Evolutionary conservation across 1,284 basidiomycete species (phyloP), one percentile per base, ranked within the genome.

Genomic region (Exobasidium rhododendri): DNA sequence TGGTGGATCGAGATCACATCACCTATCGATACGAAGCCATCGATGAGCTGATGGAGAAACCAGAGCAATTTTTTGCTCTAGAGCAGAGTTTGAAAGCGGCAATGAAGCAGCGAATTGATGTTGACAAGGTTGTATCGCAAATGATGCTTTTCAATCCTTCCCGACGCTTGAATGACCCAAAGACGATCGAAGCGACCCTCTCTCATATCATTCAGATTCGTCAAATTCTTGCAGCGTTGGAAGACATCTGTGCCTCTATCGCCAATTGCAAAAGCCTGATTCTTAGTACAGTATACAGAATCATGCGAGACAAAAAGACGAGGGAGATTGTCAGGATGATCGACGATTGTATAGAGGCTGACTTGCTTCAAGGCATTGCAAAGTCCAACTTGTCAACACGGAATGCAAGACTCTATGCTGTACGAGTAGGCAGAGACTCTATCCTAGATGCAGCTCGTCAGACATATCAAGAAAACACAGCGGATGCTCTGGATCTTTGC

Each of bases 391-490:
- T 44, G n/a, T n/a, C 52, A 4, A 32, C 52, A 4, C 31, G 22
- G 11, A 55, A 55, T 50, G 47, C 47, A 4, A 20, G 47, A 24
- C 28, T 29, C 22, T 40, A 14, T 35, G 29, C 31, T 10, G 35
- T 22, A 20, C 30, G 17, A 26, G 43, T 32, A 58, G 58, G 57
- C 20, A 40, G 10, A 13, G 35, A 24, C 44, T 46, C 61, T 17
- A 20, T 43, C 45, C 56, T 63, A 2, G 61, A 63, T 40, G 35
- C 59, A 20, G 61, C 61, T 26, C 54, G 61, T 13, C 46, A 35
- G 11, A 62, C 61, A 13, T 62, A 62, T 47, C 28, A 26, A 17
- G 61, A 62, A 40, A 50, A 50, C 28, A 50, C 47, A 26, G 47
- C 47, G 13, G 47, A 50, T 50, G 47, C 30, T 2, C 4, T 59